Evolutionary conservation across 345 rosid species (phyloP).

Genomic region (Salix viminalis): DNA sequence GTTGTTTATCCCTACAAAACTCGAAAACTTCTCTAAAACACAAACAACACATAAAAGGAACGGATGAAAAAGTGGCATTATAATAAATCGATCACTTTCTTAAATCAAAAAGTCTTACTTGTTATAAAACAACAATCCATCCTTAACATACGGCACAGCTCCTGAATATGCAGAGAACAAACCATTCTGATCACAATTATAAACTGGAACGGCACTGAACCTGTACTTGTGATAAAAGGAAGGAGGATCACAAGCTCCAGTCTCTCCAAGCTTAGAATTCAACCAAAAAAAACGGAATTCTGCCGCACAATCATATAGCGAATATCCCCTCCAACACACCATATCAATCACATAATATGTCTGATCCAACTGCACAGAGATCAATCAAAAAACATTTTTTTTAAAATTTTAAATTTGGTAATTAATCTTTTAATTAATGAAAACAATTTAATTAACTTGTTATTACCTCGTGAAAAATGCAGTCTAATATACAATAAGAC

Average conservation of each 20-base stretch:
- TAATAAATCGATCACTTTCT: not conserved
- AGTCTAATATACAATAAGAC: conserved; percentile 80
- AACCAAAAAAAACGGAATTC: conserved; percentile 95
- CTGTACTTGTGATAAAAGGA: conserved; percentile 63
- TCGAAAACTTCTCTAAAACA: not conserved
- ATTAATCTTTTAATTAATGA: no score
- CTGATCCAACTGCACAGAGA: conserved; percentile 58
- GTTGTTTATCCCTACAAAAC: not conserved
- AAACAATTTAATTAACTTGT: not conserved
- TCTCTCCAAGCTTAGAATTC: conserved; percentile 84
- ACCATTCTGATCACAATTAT: conserved; percentile 68
- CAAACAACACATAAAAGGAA: not conserved
- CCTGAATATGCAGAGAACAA: conserved; percentile 59
- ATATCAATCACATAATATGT: conserved; percentile 89
- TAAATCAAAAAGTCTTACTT: conserved; percentile 46
- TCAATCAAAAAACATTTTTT: not conserved
- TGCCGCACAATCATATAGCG: conserved; percentile 79
- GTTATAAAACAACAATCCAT: conserved; percentile 84
- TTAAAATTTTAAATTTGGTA: not conserved
- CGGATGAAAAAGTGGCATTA: not conserved
- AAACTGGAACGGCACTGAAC: conserved; percentile 57
- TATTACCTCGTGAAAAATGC: conserved; percentile 89
- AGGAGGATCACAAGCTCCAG: conserved; percentile 75
- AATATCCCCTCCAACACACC: conserved; percentile 91
- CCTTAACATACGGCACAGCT: conserved; percentile 65